phyloP scores from a whole-genome alignment of 441 rosid genomes.

The Viola pubescens region DNA sequence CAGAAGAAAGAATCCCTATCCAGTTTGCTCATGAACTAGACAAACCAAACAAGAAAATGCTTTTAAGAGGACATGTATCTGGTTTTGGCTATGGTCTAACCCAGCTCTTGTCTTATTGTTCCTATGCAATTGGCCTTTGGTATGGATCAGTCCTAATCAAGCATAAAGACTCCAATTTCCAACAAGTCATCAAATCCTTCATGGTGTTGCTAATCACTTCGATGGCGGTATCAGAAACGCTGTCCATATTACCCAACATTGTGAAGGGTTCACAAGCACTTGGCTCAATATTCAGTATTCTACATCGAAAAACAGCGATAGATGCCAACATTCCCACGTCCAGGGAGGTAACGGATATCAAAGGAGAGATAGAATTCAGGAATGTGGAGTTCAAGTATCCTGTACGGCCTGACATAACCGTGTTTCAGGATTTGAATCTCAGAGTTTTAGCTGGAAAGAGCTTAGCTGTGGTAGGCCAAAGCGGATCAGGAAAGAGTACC shows the following conservation, averaged over 20 bases:
- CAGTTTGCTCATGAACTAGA: constrained; percentile 55
- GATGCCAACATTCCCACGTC: constrained; percentile 34
- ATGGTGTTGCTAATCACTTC: constrained; percentile 70
- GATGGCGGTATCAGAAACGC: constrained; percentile 59
- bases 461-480: constrained; percentile 66
- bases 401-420: constrained; percentile 45
- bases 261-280: constrained; percentile 84
- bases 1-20: constrained; percentile 44
- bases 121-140: constrained; percentile 87
- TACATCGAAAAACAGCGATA: constrained; percentile 46
- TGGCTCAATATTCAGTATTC: constrained; percentile 53
- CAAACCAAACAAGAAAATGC: constrained; percentile 52
- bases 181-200: constrained; percentile 51
- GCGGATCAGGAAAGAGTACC: constrained; percentile 86
- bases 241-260: constrained; percentile 74
- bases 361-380: constrained; percentile 53
- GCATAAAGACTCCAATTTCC: constrained; percentile 41
- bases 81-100: constrained; percentile 69
- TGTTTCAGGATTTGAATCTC: constrained; percentile 46
- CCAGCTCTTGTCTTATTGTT: constrained; percentile 48
- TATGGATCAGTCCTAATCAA: constrained; percentile 58
- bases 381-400: constrained; percentile 62
- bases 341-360: constrained; percentile 28
- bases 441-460: constrained; percentile 48
- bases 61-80: constrained; percentile 64